phyloP scores from a whole-genome alignment of 495 filamentous ascomycete genomes.

The Daldinia childiae region DNA sequence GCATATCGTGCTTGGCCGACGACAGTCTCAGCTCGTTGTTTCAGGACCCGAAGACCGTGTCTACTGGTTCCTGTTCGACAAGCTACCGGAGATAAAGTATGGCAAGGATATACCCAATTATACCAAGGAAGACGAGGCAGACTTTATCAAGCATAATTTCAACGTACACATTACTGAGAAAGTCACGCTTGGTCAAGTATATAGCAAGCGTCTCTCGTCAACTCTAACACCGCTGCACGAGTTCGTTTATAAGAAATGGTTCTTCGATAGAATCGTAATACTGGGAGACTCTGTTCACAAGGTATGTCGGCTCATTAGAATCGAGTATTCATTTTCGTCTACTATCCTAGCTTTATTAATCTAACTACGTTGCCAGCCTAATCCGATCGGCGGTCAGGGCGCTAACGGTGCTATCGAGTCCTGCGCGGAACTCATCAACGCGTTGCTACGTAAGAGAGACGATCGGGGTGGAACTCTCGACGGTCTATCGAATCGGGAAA shows the following conservation, averaged over 20 bases:
- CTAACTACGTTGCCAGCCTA: not conserved
- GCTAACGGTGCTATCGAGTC: not conserved
- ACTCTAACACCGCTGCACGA: not conserved
- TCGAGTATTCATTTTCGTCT: too few species aligned
- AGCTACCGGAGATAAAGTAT: not conserved
- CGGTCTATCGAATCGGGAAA: not conserved
- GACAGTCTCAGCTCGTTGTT: not conserved
- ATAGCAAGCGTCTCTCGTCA: not conserved
- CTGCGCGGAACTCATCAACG: not conserved
- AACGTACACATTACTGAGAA: not conserved
- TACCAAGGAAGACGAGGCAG: not conserved
- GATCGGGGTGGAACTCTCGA: not conserved
- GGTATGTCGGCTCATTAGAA: not conserved
- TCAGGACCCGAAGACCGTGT: not conserved
- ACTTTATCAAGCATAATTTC: not conserved
- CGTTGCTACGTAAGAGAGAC: not conserved
- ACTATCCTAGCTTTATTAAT: too few species aligned
- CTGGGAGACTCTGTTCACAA: not conserved
- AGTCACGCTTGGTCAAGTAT: not conserved
- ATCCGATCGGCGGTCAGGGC: not conserved
- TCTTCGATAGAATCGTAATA: not conserved
- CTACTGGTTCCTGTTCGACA: not conserved
- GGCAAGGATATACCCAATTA: not conserved
- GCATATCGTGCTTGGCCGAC: not conserved
- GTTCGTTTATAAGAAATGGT: not conserved